Evolutionary conservation across 2,329 filamentous ascomycete genomes (phyloP), one percentile per base, ranked within the genome.

Genomic region (Penicillium aurantiogriseum): DNA sequence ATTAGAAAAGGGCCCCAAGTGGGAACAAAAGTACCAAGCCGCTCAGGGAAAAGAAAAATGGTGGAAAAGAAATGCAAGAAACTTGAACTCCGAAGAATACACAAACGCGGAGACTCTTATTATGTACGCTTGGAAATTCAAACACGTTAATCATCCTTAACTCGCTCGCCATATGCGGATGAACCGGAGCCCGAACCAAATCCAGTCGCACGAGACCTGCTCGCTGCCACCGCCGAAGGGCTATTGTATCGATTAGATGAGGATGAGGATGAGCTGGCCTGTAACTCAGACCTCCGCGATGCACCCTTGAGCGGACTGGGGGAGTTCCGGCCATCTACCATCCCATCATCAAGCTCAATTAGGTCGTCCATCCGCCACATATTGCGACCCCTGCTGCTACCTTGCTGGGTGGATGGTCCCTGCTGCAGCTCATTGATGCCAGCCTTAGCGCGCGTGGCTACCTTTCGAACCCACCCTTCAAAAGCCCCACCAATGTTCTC

Each of bases 381-480:
- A 33, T 57, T 61, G 27, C 67, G 67, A 29, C 66, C 66, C 33
- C 67, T 61, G 27, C 65, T 64, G 19, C 55, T 60, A 33, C 48
- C 51, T 44, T 67, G 64, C 19, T 60, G 54, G 27, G 51, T 60
- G 7, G 67, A 63, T n/a, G 67, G 54, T 17, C 65, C 61, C 58
- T 75, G 71, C 54, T 78, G 75, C 19, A 78, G 61, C 25, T 77
- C 76, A 50, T 66, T 72, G 51, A 78, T 62, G 11, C 74, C 71
- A 9, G 71, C 64, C 50, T 76, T 77, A 4, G 77, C 77, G 47
- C 73, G 74, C 10, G 68, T 74, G 1, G 91, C 91, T 38, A 96
- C 87, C 61, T 91, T 91, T 59, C 92, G 83, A 58, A 97, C 80
- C 92, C 94, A 99, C 1, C 88, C 89, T 76, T 97, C 94, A 31